These are phyloP conservation scores for Phytophthora hibernalis DNA, from an alignment of 352 stramenopile species.

Conservation along the genomic window DNA sequence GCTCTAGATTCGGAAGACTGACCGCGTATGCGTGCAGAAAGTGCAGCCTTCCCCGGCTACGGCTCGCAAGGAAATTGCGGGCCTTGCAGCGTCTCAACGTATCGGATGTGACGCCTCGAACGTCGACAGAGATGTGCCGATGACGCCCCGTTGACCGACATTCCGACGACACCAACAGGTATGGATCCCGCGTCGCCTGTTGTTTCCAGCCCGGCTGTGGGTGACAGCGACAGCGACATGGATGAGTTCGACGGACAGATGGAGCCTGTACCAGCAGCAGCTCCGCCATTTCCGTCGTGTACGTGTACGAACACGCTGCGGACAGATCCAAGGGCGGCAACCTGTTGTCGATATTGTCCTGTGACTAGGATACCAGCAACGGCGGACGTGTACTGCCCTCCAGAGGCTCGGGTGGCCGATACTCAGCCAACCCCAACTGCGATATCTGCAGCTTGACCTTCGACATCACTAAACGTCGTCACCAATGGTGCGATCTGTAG, in stretches of 20 bases:
- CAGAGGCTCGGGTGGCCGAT: constrained; percentile 43
- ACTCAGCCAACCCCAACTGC: constrained; percentile 71
- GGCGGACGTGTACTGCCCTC: constrained; percentile 8
- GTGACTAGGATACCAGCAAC: constrained; percentile 12
- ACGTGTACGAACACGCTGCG: constrained; percentile 26
- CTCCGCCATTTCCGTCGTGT: constrained; percentile 40
- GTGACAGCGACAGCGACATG: no score
- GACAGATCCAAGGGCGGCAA: constrained; percentile 17
- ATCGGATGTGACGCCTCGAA: neutral
- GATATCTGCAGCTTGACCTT: constrained; percentile 68
- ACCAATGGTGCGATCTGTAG: constrained; percentile 55
- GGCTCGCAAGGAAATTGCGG: neutral
- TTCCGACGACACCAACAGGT: no score
- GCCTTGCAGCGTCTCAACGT: neutral
- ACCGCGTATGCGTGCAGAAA: neutral
- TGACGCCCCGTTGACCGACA: no score
- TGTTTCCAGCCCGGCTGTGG: no score
- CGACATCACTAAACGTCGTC: constrained; percentile 65
- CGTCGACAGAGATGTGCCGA: neutral
- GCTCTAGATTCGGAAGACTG: constrained; percentile 6
- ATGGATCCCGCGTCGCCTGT: no score
- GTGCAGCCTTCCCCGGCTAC: neutral
- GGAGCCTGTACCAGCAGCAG: constrained; percentile 26
- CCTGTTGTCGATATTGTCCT: constrained; percentile 15
- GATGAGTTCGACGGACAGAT: neutral